A percentile compares a stretch with the other conserved stretches of the same genome.
Evolutionary conservation across 106 monocot species (phyloP).

Genomic region (Allium fistulosum): DNA sequence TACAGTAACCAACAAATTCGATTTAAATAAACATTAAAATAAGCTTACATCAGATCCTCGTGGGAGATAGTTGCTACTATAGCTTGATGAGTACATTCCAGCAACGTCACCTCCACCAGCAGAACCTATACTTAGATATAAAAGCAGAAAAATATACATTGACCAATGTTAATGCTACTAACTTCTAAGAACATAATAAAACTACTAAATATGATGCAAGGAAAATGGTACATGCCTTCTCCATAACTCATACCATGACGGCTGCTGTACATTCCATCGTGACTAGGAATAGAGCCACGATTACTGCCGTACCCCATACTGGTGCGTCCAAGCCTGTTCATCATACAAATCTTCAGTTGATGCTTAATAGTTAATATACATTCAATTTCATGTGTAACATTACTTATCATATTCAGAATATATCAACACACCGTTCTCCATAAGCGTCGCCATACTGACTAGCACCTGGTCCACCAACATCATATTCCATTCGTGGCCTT

Average conservation of each 20-base stretch:
- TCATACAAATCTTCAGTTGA: background rate
- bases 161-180: background rate
- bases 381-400: background rate
- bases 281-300: conserved; percentile 39
- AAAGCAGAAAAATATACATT: background rate
- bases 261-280: conserved; percentile 50
- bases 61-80: conserved; percentile 42
- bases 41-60: conserved; percentile 77
- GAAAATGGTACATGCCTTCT: conserved; percentile 21
- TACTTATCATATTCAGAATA: conserved; percentile 1
- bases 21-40: background rate
- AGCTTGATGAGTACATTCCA: conserved; percentile 75
- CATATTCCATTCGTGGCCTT: conserved; percentile 76
- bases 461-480: conserved; percentile 31
- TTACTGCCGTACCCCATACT: conserved; percentile 64
- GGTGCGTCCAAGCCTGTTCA: conserved; percentile 50
- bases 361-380: background rate
- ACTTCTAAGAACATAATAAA: background rate
- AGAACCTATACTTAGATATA: conserved; percentile 31
- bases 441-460: conserved; percentile 54
- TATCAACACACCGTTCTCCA: conserved; percentile 48
- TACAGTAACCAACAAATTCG: background rate
- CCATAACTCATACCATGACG: conserved; percentile 65
- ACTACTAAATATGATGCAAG: too few species aligned
- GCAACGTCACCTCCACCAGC: conserved; percentile 51